phyloP scores from a whole-genome alignment of 176 grass and related monocot genomes.

The maize (Zea mays) region Zm-B73-REFERENCE-NAM-5.0 NC_050104.1:142867501-142868000 shows the following conservation, averaged over 20 bases:
- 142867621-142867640: conserved; percentile 22
- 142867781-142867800: conserved; percentile 47
- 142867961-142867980: background rate
- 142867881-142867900: conserved; percentile 7
- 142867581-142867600: conserved; percentile 59
- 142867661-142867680: conserved; percentile 49
- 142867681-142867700: conserved; percentile 65
- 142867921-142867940: background rate
- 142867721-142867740: conserved; percentile 41
- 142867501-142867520: conserved; percentile 76
- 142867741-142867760: conserved; percentile 43
- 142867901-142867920: conserved; percentile 24
- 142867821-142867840: conserved; percentile 78
- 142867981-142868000: too few relatives aligned
- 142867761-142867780: conserved; percentile 28
- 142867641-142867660: background rate
- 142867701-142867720: conserved; percentile 36
- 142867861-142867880: conserved; percentile 50
- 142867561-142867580: conserved; percentile 63
- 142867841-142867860: conserved; percentile 69
- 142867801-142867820: conserved; percentile 57
- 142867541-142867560: conserved; percentile 60
- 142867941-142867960: background rate
- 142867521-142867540: conserved; percentile 67
- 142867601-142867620: background rate